Conservation (phyloP, 257 asterid species). For the Solanum clarkiae region DNA sequence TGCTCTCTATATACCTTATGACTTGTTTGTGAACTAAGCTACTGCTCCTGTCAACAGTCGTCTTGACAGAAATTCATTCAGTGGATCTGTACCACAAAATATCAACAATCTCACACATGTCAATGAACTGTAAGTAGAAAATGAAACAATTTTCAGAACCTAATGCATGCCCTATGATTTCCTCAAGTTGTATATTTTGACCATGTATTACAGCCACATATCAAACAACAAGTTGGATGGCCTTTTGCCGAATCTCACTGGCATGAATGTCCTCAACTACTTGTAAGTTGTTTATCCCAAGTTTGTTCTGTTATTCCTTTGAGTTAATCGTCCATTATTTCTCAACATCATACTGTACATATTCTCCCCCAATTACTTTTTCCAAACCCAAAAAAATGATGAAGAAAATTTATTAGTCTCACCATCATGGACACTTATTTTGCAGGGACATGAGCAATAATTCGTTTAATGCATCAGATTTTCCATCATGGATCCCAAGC, state of each 20-base stretch:
- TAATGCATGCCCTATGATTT: neutral
- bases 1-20: neutral
- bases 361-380: neutral
- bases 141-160: neutral
- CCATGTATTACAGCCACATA: slow-evolving; percentile 37
- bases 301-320: neutral
- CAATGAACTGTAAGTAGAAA: slow-evolving; percentile 54
- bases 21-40: neutral
- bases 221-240: slow-evolving; percentile 63
- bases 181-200: neutral
- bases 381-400: neutral
- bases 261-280: slow-evolving; percentile 41
- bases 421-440: neutral
- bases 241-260: slow-evolving; percentile 61
- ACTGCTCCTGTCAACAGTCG: slow-evolving; percentile 33
- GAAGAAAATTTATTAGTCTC: neutral
- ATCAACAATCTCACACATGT: slow-evolving; percentile 47
- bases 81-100: slow-evolving; percentile 49
- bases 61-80: slow-evolving; percentile 52
- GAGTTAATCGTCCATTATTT: neutral
- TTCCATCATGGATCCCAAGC: slow-evolving; percentile 54
- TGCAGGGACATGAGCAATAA: slow-evolving; percentile 91
- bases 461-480: slow-evolving; percentile 34
- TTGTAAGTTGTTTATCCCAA: slow-evolving; percentile 38
- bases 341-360: neutral